phyloP scores from a whole-genome alignment of 2,329 filamentous ascomycete species.

The Fusarium miscanthi region DNA sequence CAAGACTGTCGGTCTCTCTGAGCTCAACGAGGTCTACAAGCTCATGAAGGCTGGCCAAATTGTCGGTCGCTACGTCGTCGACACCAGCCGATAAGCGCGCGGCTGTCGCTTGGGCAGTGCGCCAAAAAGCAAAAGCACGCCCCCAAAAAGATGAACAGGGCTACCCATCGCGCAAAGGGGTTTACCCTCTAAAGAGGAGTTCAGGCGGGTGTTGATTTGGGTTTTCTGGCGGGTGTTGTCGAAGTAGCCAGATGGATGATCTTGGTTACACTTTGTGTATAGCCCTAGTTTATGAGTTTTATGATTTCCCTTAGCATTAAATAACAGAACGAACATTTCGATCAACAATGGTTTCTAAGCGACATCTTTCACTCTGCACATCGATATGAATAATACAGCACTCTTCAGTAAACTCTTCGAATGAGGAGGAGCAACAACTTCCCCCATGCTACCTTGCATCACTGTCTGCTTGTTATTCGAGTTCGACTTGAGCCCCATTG shows the following conservation, averaged over 20 bases:
- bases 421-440: not conserved
- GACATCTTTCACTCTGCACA: not conserved
- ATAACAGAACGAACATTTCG: constrained; percentile 40
- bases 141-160: constrained; percentile 29
- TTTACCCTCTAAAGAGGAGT: constrained; percentile 43
- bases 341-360: constrained; percentile 3
- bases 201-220: constrained; percentile 44
- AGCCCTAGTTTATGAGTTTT: constrained; percentile 40
- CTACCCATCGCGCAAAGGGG: constrained; percentile 37
- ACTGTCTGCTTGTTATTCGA: not conserved
- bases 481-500: not conserved
- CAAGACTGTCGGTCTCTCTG: constrained; percentile 84
- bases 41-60: constrained; percentile 77
- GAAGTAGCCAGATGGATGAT: constrained; percentile 39
- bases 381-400: not conserved
- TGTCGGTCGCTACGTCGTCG: constrained; percentile 82
- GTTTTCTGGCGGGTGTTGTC: constrained; percentile 41
- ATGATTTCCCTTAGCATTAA: constrained; percentile 44
- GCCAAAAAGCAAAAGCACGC: constrained; percentile 6
- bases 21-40: constrained; percentile 84
- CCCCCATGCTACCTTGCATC: not conserved
- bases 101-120: constrained; percentile 31
- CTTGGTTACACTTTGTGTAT: constrained; percentile 40
- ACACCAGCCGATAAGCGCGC: constrained; percentile 70
- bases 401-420: not conserved